These are phyloP conservation scores for Beauveria asiatica DNA, from an alignment of 2,329 filamentous ascomycete species.

Conservation along the genomic window DNA sequence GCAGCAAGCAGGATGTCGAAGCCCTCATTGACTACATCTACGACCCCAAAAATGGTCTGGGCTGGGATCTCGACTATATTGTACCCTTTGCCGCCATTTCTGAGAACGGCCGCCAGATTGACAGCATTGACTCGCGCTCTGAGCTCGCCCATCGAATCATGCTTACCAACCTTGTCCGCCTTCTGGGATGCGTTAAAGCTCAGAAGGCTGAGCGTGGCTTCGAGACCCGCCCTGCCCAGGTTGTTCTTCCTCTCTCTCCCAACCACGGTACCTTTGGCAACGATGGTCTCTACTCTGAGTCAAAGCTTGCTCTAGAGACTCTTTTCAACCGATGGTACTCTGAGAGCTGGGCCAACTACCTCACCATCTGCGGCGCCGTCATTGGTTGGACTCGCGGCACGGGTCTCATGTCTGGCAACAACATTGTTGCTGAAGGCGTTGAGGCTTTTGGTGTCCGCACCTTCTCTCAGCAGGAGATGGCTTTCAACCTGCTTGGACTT, in stretches of 20 bases:
- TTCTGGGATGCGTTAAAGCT: constrained; percentile 81
- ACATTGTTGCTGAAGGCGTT: constrained; percentile 92
- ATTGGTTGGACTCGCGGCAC: constrained; percentile 99
- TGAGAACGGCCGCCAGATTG: constrained; percentile 95
- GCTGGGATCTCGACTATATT: constrained; percentile 96
- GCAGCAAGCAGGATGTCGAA: constrained; percentile 95
- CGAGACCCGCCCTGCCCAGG: constrained; percentile 91
- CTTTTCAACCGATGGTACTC: constrained; percentile 98
- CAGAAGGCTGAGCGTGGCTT: constrained; percentile 84
- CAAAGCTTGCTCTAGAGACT: constrained; percentile 92
- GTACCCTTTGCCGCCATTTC: constrained; percentile 96
- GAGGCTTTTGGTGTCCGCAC: constrained; percentile 95
- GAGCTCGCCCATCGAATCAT: constrained; percentile 98
- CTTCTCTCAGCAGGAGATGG: constrained; percentile 99
- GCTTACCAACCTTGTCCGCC: constrained; percentile 90
- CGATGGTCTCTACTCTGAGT: constrained; percentile 96
- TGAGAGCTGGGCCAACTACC: constrained; percentile 93
- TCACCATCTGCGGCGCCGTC: constrained; percentile 95
- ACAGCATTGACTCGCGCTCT: constrained; percentile 92
- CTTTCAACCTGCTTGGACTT: constrained; percentile 92
- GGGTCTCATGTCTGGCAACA: constrained; percentile 95
- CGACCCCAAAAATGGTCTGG: constrained; percentile 88
- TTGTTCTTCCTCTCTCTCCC: constrained; percentile 89
- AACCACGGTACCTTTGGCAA: constrained; percentile 99
- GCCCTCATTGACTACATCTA: constrained; percentile 94